phyloP scores from a whole-genome alignment of 257 asterid species.

The Agastache rugosa region DNA sequence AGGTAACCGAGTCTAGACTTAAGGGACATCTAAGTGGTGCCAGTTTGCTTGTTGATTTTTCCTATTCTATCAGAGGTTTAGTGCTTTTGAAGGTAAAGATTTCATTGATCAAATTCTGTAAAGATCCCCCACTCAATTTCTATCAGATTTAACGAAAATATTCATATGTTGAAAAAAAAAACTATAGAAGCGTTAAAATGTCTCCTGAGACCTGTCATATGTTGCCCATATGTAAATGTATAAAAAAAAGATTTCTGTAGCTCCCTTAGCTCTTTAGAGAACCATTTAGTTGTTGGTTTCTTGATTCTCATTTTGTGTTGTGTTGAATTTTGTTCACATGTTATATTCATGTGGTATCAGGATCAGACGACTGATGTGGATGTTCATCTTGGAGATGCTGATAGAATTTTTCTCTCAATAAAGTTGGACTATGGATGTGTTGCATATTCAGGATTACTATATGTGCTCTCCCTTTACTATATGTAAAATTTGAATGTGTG shows the following conservation, averaged over 20 bases:
- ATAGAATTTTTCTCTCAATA: constrained; percentile 65
- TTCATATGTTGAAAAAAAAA: constrained; percentile 26
- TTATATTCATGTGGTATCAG: constrained; percentile 52
- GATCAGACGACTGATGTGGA: constrained; percentile 67
- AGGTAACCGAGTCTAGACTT: constrained; percentile 75
- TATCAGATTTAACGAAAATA: constrained; percentile 9
- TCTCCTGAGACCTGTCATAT: not conserved
- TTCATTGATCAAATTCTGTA: not conserved
- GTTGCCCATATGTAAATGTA: constrained; percentile 1
- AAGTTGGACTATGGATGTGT: constrained; percentile 55
- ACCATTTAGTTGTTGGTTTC: constrained; percentile 7
- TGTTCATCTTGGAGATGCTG: constrained; percentile 75
- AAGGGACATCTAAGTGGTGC: constrained; percentile 61
- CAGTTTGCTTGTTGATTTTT: constrained; percentile 71
- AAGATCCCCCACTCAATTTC: constrained; percentile 6
- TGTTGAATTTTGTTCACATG: constrained; percentile 30
- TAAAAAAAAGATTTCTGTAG: not conserved
- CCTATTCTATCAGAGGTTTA: constrained; percentile 74
- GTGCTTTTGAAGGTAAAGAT: constrained; percentile 69
- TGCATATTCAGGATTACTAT: constrained; percentile 24
- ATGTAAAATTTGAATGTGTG: constrained; percentile 26
- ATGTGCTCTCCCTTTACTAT: constrained; percentile 28
- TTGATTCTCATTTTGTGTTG: not conserved
- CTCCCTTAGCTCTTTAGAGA: constrained; percentile 16
- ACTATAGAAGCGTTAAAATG: not conserved